Evolutionary conservation across 2,329 filamentous ascomycete species (phyloP).

Genomic region (Tolypocladium amazonense): DNA sequence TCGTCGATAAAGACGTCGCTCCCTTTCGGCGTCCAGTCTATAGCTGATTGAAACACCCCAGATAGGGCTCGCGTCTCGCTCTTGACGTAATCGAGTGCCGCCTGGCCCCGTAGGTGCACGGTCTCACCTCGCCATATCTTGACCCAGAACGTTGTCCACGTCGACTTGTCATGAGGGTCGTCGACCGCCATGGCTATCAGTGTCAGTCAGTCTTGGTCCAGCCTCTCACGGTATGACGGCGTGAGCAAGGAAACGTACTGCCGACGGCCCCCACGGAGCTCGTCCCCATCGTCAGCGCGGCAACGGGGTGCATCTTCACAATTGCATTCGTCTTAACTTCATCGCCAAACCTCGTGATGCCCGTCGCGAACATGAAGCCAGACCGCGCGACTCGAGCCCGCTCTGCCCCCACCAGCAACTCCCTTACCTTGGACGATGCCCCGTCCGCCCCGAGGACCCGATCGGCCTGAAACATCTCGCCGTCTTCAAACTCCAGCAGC

Average conservation of each 20-base stretch:
- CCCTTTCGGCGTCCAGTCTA: slow-evolving; percentile 23
- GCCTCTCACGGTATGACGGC: neutral
- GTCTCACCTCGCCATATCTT: slow-evolving; percentile 21
- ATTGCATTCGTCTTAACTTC: slow-evolving; percentile 14
- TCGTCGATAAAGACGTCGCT: slow-evolving; percentile 20
- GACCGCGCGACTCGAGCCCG: neutral
- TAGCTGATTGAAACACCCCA: slow-evolving; percentile 19
- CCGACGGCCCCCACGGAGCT: slow-evolving; percentile 16
- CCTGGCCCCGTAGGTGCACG: slow-evolving; percentile 18
- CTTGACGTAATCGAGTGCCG: slow-evolving; percentile 21
- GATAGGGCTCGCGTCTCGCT: slow-evolving; percentile 13
- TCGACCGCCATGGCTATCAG: slow-evolving; percentile 9
- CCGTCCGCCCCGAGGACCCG: slow-evolving; percentile 22
- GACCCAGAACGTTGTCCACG: slow-evolving; percentile 23
- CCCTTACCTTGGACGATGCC: slow-evolving; percentile 7
- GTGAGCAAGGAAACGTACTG: slow-evolving; percentile 10
- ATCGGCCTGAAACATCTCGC: slow-evolving; percentile 7
- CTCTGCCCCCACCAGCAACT: neutral
- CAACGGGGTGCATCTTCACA: slow-evolving; percentile 18
- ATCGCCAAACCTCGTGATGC: slow-evolving; percentile 13
- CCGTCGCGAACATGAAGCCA: slow-evolving; percentile 17
- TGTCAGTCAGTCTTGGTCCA: neutral
- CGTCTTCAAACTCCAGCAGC: slow-evolving; percentile 13
- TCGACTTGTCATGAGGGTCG: slow-evolving; percentile 10
- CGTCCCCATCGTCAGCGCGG: slow-evolving; percentile 17